Evolutionary conservation across 768 basidiomycete species (phyloP).

Genomic region (Trametopsis cervina): DNA sequence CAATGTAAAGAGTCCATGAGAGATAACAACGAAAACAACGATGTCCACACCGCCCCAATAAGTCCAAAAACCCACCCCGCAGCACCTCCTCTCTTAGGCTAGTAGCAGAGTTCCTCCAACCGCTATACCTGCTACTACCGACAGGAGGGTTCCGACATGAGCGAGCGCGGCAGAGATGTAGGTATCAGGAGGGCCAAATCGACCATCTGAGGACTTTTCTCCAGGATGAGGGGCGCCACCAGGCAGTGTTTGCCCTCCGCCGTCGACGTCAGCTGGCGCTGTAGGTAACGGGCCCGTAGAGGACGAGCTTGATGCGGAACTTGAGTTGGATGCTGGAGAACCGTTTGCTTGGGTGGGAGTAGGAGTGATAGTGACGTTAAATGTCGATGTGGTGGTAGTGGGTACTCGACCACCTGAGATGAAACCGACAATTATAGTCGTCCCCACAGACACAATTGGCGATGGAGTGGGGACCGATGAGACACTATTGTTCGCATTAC

Average conservation of each 20-base stretch:
- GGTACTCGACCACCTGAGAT: constrained; percentile 35
- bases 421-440: too few species aligned
- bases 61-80: constrained; percentile 3
- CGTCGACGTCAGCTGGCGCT: constrained; percentile 47
- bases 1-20: neutral
- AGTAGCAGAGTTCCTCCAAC: constrained; percentile 43
- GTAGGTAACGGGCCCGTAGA: constrained; percentile 47
- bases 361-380: constrained; percentile 41
- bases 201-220: constrained; percentile 32
- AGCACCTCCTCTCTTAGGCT: constrained; percentile 26
- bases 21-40: neutral
- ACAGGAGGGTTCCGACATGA: constrained; percentile 38
- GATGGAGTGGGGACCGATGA: too few species aligned
- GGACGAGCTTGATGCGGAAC: constrained; percentile 24
- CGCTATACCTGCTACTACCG: constrained; percentile 37
- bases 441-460: too few species aligned
- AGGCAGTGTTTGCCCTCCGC: constrained; percentile 37
- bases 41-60: too few species aligned
- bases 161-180: constrained; percentile 53
- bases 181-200: constrained; percentile 61
- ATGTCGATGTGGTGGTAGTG: constrained; percentile 34
- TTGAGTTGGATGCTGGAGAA: constrained; percentile 11
- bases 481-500: too few species aligned
- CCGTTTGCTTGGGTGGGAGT: constrained; percentile 14
- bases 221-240: constrained; percentile 60